Evolutionary conservation across 2,329 filamentous ascomycete species (phyloP), one percentile per base, ranked within the genome.

Genomic region (Fusarium anthophilum): DNA sequence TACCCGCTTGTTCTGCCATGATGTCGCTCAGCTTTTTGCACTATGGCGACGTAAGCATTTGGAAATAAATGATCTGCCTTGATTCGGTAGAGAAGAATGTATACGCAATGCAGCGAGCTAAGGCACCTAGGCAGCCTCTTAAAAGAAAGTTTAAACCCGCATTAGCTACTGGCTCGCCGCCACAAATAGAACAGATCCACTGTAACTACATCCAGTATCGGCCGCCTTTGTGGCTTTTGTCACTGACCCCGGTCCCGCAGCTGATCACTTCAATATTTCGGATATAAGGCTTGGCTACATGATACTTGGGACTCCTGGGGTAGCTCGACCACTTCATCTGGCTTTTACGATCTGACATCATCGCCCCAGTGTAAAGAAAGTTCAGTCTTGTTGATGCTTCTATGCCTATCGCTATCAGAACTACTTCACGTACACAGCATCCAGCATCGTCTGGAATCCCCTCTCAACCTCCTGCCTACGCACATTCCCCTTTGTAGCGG

Each of bases 401-500:
- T 53, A 0, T 20, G 11, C 9, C 13, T 14, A 26, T 38, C 9
- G 4, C 10, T 37, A 35, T 8, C 37, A 5, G 6, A 22, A 5
- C 15, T 32, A 53, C 18, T 30, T 30, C 12, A n/a, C 54, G 11
- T 68, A 68, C 10, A 68, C 22, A 2, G 22, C 30, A 24, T 76
- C 63, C 24, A 76, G 26, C 0, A 48, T 39, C 2, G 35, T n/a
- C 37, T 38, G 50, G 10, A 71, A 73, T 3, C 53, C 18, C 9
- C 48, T 59, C 32, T 76, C 71, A 10, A 69, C 70, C 41, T 66
- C 58, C 9, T 63, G 64, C n/a, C 72, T 76, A 11, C 66, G 62
- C 8, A 76, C 67, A 8, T 76, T 76, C 0, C 75, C 75, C 30
- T 76, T 76, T 2, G 69, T 73, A 15, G 53, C 63, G 0, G 75